phyloP scores from a whole-genome alignment of 139 green algal species.

The Micromonas pusilla region DNA sequence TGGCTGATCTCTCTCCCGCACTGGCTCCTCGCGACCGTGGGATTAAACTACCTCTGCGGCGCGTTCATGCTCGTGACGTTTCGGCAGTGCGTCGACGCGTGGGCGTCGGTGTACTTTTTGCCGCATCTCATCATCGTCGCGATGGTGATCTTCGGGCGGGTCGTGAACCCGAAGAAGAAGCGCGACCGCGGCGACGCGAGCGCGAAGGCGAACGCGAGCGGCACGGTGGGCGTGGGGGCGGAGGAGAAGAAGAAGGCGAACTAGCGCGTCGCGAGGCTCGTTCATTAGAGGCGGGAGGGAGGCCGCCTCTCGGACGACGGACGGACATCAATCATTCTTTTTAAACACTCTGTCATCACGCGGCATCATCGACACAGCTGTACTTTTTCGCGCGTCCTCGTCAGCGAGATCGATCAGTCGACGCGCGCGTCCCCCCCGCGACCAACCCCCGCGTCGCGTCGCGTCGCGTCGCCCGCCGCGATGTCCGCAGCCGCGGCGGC shows the following conservation, averaged over 20 bases:
- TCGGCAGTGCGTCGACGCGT: not conserved
- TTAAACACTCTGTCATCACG: too few species aligned
- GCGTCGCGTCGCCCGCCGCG: too few species aligned
- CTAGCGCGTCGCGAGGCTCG: not conserved
- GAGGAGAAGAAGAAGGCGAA: not conserved
- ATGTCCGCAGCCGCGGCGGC: too few species aligned
- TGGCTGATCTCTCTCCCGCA: not conserved
- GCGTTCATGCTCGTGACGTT: conserved; percentile 5
- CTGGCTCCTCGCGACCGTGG: not conserved
- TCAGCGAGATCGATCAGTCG: too few species aligned
- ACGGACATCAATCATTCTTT: too few species aligned
- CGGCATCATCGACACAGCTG: too few species aligned
- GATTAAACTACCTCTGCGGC: not conserved
- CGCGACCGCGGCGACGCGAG: not conserved
- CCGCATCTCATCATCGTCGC: not conserved
- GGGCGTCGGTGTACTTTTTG: not conserved
- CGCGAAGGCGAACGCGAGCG: not conserved
- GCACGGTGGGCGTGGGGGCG: not conserved
- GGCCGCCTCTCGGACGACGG: too few species aligned
- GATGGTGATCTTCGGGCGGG: not conserved
- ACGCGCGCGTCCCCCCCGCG: too few species aligned
- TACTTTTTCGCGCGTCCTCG: too few species aligned
- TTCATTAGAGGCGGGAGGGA: too few species aligned
- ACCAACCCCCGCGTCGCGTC: too few species aligned
- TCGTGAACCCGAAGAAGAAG: not conserved